These are phyloP conservation scores for Coniferiporia sulphurascens DNA, from an alignment of 1,284 basidiomycete species.

Conservation along the genomic window DNA sequence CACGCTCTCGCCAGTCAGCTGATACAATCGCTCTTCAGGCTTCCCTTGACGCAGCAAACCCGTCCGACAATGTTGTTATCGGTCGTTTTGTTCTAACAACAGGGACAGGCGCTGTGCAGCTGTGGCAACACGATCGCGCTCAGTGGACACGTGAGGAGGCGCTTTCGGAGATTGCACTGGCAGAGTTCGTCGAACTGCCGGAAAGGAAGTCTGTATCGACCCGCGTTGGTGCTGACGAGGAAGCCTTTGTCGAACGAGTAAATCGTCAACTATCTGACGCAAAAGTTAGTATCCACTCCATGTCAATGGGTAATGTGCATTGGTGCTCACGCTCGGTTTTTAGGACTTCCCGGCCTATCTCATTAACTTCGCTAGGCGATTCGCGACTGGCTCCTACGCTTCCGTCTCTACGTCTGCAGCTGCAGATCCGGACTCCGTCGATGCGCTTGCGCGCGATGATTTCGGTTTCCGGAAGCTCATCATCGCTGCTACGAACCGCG, in stretches of 20 bases:
- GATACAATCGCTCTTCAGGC: constrained; percentile 35
- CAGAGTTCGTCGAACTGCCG: constrained; percentile 76
- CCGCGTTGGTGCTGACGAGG: constrained; percentile 38
- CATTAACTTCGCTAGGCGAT: constrained; percentile 63
- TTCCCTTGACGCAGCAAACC: constrained; percentile 49
- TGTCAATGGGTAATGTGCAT: background rate
- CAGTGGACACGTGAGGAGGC: constrained; percentile 85
- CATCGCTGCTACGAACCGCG: constrained; percentile 64
- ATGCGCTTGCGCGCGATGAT: constrained; percentile 57
- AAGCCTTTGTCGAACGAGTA: constrained; percentile 55
- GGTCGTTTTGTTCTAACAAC: constrained; percentile 63
- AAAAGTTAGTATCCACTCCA: constrained; percentile 40
- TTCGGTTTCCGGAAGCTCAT: constrained; percentile 90
- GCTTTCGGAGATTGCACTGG: constrained; percentile 59
- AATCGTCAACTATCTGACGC: constrained; percentile 59
- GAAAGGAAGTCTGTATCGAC: constrained; percentile 50
- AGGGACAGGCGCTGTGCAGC: constrained; percentile 73
- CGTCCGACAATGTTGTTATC: constrained; percentile 36
- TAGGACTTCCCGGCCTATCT: constrained; percentile 74
- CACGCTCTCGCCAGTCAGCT: constrained; percentile 8
- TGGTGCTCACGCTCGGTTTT: background rate
- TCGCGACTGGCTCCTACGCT: constrained; percentile 67
- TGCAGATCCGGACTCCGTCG: constrained; percentile 28
- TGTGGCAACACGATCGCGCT: constrained; percentile 60
- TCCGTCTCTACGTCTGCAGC: constrained; percentile 38